Evolutionary conservation across 805 yeast species (phyloP).

Genomic region (Nematodospora valgi): DNA sequence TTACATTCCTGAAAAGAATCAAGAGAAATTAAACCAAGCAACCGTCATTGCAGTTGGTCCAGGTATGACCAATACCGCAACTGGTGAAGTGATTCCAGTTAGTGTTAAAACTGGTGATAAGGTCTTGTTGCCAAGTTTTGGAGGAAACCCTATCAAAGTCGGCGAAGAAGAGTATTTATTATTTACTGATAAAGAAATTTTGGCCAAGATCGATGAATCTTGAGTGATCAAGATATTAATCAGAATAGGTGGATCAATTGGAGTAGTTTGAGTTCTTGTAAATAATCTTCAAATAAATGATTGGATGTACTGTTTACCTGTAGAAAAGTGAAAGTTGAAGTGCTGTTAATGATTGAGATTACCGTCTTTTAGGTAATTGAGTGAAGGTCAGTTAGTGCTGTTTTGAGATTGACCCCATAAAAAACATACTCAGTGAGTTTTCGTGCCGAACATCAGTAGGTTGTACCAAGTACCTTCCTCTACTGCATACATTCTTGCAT

Average conservation of each 20-base stretch:
- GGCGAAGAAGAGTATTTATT: conserved; percentile 79
- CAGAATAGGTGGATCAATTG: background rate
- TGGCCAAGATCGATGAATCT: conserved; percentile 75
- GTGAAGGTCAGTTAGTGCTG: too few relatives aligned
- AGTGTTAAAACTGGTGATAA: conserved; percentile 87
- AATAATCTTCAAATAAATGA: conserved; percentile 1
- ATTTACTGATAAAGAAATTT: conserved; percentile 91
- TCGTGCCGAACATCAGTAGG: too few relatives aligned
- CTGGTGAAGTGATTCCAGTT: conserved; percentile 69
- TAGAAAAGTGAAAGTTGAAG: too few relatives aligned
- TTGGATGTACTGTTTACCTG: too few relatives aligned
- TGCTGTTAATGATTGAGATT: too few relatives aligned
- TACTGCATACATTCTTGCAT: too few relatives aligned
- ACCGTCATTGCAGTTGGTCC: conserved; percentile 95
- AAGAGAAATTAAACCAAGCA: conserved; percentile 89
- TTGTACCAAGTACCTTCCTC: too few relatives aligned
- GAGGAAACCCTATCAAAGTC: conserved; percentile 86
- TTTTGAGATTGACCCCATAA: too few relatives aligned
- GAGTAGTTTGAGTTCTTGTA: conserved; percentile 3
- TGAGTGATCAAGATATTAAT: background rate
- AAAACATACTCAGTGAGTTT: too few relatives aligned
- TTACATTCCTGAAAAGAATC: conserved; percentile 93
- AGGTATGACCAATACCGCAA: conserved; percentile 68
- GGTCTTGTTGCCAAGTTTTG: conserved; percentile 91
- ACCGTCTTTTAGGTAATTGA: too few relatives aligned